These are phyloP conservation scores for Thelonectria blattea DNA, from an alignment of 2,329 filamentous ascomycete species.

Conservation along the genomic window DNA sequence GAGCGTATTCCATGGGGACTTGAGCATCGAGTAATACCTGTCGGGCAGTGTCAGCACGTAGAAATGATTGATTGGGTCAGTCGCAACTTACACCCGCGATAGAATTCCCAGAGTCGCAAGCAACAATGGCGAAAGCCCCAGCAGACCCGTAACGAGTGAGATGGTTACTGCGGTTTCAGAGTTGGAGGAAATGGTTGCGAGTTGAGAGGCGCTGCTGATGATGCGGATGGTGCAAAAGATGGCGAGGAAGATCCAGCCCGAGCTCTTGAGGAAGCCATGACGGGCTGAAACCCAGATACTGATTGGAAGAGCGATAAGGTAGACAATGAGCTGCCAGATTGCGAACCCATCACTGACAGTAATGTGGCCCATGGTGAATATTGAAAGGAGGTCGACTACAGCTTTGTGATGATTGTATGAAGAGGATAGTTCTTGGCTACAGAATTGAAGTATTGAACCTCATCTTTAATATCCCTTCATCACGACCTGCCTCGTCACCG, in stretches of 20 bases:
- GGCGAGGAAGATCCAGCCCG: constrained; percentile 11
- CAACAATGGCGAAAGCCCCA: constrained; percentile 11
- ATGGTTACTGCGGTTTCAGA: constrained; percentile 5
- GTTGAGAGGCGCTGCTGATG: constrained; percentile 7
- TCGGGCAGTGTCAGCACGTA: not conserved
- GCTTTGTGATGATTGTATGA: too few species aligned
- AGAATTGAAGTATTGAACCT: not conserved
- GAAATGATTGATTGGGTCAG: too few species aligned
- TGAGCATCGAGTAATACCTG: constrained; percentile 10
- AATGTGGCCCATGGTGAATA: constrained; percentile 4
- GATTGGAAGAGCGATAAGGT: not conserved
- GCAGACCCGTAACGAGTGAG: not conserved
- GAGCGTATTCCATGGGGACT: constrained; percentile 1
- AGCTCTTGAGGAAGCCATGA: constrained; percentile 11
- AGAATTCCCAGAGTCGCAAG: constrained; percentile 12
- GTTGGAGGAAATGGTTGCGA: constrained; percentile 1
- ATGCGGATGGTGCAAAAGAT: constrained; percentile 10
- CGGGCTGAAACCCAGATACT: constrained; percentile 8
- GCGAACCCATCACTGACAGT: constrained; percentile 8
- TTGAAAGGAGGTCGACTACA: not conserved
- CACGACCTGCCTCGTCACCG: not conserved
- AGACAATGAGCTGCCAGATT: constrained; percentile 5
- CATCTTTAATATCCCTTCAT: not conserved
- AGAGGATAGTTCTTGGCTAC: too few species aligned
- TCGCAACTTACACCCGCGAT: constrained; percentile 12